Evolutionary conservation across 2,329 filamentous ascomycete species (phyloP).

Genomic region (Colletotrichum orchidophilum): DNA sequence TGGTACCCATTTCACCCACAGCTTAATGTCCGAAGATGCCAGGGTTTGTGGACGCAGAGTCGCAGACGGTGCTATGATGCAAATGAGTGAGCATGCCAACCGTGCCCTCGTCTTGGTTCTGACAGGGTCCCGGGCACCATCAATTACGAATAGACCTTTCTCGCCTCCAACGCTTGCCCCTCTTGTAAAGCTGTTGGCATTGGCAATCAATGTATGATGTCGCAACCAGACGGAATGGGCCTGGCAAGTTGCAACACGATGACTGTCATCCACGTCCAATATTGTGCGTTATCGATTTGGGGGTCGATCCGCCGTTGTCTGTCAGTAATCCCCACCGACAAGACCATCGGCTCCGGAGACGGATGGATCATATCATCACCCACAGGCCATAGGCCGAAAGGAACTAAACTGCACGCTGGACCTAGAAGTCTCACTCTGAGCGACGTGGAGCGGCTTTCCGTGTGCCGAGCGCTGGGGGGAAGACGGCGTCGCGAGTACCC

Average conservation of each 20-base stretch:
- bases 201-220: background rate
- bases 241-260: background rate
- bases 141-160: constrained; percentile 13
- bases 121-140: constrained; percentile 7
- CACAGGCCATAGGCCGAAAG: background rate
- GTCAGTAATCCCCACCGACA: background rate
- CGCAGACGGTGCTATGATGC: constrained; percentile 21
- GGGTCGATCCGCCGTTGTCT: background rate
- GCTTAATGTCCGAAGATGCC: constrained; percentile 33
- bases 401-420: background rate
- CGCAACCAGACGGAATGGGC: background rate
- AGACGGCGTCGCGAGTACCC: constrained; percentile 11
- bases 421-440: background rate
- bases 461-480: constrained; percentile 15
- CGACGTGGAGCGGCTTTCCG: constrained; percentile 2
- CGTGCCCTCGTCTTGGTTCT: constrained; percentile 18
- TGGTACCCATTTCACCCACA: constrained; percentile 31
- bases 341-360: constrained; percentile 11
- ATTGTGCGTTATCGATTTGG: background rate
- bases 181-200: background rate
- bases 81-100: constrained; percentile 30
- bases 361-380: constrained; percentile 3
- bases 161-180: constrained; percentile 5
- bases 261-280: background rate
- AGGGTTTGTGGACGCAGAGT: constrained; percentile 26